These are phyloP conservation scores for Kwoniella bestiolae DNA, from an alignment of 768 basidiomycete genomes.

Conservation along the genomic window DNA sequence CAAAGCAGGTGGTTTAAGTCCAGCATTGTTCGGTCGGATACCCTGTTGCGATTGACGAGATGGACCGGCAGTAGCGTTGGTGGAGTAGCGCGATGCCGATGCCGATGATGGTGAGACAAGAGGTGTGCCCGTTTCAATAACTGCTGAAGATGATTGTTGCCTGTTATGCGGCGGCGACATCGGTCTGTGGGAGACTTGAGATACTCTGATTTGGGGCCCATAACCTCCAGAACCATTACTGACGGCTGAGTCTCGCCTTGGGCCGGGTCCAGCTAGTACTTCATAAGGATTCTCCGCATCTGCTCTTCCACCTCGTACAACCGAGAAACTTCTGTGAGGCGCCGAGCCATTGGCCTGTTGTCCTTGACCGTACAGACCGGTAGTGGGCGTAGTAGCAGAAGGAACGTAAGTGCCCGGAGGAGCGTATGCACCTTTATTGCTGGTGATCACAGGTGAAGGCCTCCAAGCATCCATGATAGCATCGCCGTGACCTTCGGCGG, in stretches of 20 bases:
- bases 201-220: conserved; percentile 16
- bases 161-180: conserved; percentile 32
- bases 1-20: conserved; percentile 37
- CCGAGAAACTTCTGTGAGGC: conserved; percentile 71
- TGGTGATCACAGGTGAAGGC: conserved; percentile 15
- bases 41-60: conserved; percentile 15
- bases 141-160: conserved; percentile 24
- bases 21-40: conserved; percentile 29
- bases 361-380: conserved; percentile 8
- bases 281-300: conserved; percentile 85
- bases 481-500: conserved; percentile 75
- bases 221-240: not conserved
- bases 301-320: conserved; percentile 84
- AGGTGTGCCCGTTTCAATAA: conserved; percentile 18
- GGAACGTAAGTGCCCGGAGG: conserved; percentile 32
- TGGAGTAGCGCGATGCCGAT: not conserved
- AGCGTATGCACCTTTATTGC: conserved; percentile 21
- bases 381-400: conserved; percentile 30
- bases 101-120: conserved; percentile 3
- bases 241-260: conserved; percentile 4
- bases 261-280: conserved; percentile 10
- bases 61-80: conserved; percentile 19
- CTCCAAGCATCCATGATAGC: conserved; percentile 93
- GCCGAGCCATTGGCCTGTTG: conserved; percentile 20
- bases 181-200: conserved; percentile 13